Percentiles rank a stretch among this genome's conserved stretches.
Evolutionary conservation across 2,329 filamentous ascomycete species (phyloP).

Genomic region (Colletotrichum viniferum): DNA sequence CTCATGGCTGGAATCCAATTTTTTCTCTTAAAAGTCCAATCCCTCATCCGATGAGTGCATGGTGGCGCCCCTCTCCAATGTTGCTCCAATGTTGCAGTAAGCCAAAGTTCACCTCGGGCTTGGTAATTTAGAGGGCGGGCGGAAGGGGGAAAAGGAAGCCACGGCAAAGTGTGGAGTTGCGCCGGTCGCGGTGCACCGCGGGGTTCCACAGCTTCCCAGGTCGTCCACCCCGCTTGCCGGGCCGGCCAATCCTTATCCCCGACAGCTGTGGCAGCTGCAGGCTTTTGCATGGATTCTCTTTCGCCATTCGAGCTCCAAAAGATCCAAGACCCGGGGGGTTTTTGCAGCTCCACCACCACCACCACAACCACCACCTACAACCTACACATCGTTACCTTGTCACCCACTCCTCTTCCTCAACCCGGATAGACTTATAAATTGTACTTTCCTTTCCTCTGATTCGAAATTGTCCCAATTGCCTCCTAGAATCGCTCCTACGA

Average conservation of each 20-base stretch:
- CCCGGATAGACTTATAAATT: neutral
- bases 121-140: neutral
- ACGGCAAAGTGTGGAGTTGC: conserved; percentile 9
- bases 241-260: conserved; percentile 21
- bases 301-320: conserved; percentile 20
- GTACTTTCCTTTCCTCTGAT: neutral
- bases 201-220: neutral
- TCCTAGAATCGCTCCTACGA: neutral
- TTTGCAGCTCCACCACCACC: conserved; percentile 15
- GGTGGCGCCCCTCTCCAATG: neutral
- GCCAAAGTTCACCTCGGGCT: neutral
- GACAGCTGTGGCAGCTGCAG: conserved; percentile 9
- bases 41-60: neutral
- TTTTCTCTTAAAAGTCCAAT: too few species aligned
- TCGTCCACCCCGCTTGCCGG: conserved; percentile 10
- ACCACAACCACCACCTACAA: conserved; percentile 13
- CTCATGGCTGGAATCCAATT: neutral
- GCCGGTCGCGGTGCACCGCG: neutral
- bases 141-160: neutral
- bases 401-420: neutral
- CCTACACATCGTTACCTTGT: neutral
- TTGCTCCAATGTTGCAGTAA: neutral
- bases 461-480: neutral
- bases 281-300: conserved; percentile 15
- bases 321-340: conserved; percentile 2